Percentiles rank a stretch among this genome's conserved stretches.
Conservation (phyloP, 2,329 filamentous ascomycete genomes). For the Delphinella strobiligena region DNA sequence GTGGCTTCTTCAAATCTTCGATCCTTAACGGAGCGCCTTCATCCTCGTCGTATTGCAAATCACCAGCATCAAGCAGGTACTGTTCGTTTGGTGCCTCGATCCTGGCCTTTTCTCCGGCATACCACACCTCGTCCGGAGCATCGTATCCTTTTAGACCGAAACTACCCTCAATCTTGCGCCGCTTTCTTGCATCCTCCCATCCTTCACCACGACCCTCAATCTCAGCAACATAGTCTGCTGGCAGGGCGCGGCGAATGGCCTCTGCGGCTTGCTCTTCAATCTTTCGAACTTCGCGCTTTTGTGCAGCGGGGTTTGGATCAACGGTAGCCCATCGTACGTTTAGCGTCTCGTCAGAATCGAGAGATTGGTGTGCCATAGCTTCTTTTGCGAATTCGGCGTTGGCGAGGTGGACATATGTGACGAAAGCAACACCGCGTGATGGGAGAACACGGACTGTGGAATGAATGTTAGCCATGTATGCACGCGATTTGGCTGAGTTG, state of each 20-base stretch:
- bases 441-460: constrained; percentile 62
- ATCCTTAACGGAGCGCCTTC: constrained; percentile 26
- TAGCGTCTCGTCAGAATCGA: constrained; percentile 84
- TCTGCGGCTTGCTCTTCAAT: constrained; percentile 96
- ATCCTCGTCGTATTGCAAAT: constrained; percentile 33
- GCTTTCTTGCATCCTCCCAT: constrained; percentile 59
- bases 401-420: constrained; percentile 85
- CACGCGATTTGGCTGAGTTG: background rate
- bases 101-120: constrained; percentile 61
- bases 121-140: constrained; percentile 88
- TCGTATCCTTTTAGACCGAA: constrained; percentile 89
- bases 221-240: constrained; percentile 82
- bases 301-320: constrained; percentile 89
- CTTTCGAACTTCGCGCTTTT: constrained; percentile 75
- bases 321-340: constrained; percentile 97
- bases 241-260: constrained; percentile 76
- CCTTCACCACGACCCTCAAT: constrained; percentile 60
- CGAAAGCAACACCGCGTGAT: constrained; percentile 79
- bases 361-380: constrained; percentile 85
- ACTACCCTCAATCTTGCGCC: constrained; percentile 76
- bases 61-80: constrained; percentile 46
- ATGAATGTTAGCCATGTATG: background rate
- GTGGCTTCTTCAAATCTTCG: constrained; percentile 30
- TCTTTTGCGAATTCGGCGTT: constrained; percentile 73
- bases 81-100: constrained; percentile 54